Base-by-base conservation (phyloP, 345 rosid genomes). In the Syzygium aromaticum region DNA sequence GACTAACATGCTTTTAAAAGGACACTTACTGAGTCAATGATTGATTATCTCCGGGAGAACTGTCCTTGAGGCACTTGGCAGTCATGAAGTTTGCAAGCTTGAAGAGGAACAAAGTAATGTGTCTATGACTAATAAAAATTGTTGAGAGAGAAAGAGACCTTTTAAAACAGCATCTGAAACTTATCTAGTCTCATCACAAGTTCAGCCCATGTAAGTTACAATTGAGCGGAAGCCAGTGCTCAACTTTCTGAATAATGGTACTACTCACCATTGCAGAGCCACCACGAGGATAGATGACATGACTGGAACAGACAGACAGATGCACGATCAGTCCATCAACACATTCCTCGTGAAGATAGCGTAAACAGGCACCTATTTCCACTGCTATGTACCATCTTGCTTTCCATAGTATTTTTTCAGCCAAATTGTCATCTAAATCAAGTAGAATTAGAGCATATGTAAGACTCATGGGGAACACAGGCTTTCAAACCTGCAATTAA, bases 281-380 rank as follows among this genome's bases (percentile, higher is more conserved):
- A 51, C 90, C 89, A 59, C 56, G 89, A 33, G 88, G 52, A 53
- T 90, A 87, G 61, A 82, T 64, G 64, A 93, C 53, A 86, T 86
- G 51, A 67, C 85, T 28, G 23, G 95, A 91, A 73, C 88, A 87
- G 61, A 93, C 91, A 49, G 91, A 91, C 30, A 78, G 93, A 84
- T 92, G 95, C 89, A 89, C 88, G 51, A 93, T 91, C 22, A 91
- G 87, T 17, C 93, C 93, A 82, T 92, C 92, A 54, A 87, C 89
- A 63, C 94, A 92, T 83, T 93, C 93, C 54, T 92, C 93, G 23
- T 93, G 94, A 80, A 93, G 93, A 89, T 92, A 91, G 52, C 91
- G 87, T 88, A 93, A 82, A 88, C 94, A 86, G 43, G 91, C 87
- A 2, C 93, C 93, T 33, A 92, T 91, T 87, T 91, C 93, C 52